Percentiles rank a stretch among this genome's conserved stretches.
Conservation (phyloP, 495 filamentous ascomycete species). For the Neurospora tetraspora region DNA sequence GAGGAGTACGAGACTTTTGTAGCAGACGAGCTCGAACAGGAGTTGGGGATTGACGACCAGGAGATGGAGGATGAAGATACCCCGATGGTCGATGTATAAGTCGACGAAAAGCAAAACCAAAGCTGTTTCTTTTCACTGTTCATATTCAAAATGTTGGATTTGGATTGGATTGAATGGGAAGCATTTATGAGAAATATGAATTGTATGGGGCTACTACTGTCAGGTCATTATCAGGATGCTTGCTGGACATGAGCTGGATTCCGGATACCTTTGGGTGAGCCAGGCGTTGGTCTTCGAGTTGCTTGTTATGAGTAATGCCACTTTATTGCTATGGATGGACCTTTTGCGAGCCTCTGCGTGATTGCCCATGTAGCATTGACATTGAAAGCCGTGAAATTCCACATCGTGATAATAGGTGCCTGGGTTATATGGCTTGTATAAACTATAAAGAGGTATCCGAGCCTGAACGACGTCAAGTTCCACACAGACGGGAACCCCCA, state of each 20-base stretch:
- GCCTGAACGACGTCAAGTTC: not conserved
- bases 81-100: conserved; percentile 6
- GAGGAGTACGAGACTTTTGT: conserved; percentile 91
- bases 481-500: not conserved
- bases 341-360: not conserved
- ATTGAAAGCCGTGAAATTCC: not conserved
- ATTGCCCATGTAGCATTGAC: not conserved
- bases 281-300: not conserved
- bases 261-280: not conserved
- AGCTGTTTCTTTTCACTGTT: conserved; percentile 1
- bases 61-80: conserved; percentile 27
- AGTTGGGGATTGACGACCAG: conserved; percentile 48
- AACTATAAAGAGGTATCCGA: not conserved
- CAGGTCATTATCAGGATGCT: not conserved
- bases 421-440: not conserved
- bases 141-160: not conserved
- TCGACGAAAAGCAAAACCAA: conserved; percentile 21
- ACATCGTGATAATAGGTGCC: not conserved
- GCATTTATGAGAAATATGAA: not conserved
- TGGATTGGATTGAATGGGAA: not conserved
- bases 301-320: not conserved
- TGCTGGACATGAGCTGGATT: conserved; percentile 2
- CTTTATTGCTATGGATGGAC: not conserved
- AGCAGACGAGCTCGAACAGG: conserved; percentile 79
- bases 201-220: not conserved